Evolutionary conservation across 2,329 filamentous ascomycete genomes (phyloP).

Genomic region (Trichophyton simii): DNA sequence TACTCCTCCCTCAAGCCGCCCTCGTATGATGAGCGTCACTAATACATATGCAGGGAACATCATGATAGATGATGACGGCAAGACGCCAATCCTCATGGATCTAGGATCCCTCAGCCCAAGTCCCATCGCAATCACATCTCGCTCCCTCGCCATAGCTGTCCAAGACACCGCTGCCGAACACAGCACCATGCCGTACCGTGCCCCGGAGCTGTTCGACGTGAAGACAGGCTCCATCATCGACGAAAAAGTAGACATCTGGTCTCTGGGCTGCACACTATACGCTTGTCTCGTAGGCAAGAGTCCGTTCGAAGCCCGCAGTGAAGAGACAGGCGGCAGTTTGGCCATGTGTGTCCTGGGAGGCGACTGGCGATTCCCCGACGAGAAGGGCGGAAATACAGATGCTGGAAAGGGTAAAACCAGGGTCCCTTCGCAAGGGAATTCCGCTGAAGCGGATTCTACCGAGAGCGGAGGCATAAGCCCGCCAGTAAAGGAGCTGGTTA

Average conservation of each 20-base stretch:
- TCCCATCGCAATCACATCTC: constrained; percentile 77
- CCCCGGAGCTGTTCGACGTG: constrained; percentile 94
- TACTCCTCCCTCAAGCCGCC: constrained; percentile 1
- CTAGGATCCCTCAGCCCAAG: constrained; percentile 81
- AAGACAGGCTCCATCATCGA: constrained; percentile 86
- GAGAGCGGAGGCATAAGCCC: constrained; percentile 50
- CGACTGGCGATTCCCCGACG: constrained; percentile 93
- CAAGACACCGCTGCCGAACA: constrained; percentile 94
- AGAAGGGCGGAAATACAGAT: constrained; percentile 50
- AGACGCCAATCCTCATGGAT: constrained; percentile 89
- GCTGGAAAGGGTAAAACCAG: constrained; percentile 34
- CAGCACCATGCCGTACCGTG: constrained; percentile 96
- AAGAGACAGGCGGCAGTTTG: constrained; percentile 88
- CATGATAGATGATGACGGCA: constrained; percentile 90
- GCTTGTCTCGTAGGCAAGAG: constrained; percentile 94
- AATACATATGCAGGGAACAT: constrained; percentile 56
- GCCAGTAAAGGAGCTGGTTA: constrained; percentile 72
- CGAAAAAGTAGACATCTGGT: constrained; percentile 97
- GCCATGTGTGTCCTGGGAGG: constrained; percentile 86
- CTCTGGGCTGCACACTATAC: constrained; percentile 90
- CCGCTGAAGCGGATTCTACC: constrained; percentile 11
- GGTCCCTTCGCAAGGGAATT: constrained; percentile 19
- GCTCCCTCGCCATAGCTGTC: constrained; percentile 78
- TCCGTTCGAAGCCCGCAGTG: constrained; percentile 87
- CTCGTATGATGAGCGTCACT: neutral